Evolutionary conservation across 2,329 filamentous ascomycete species (phyloP).

Genomic region (Colletotrichum chrysophilum): DNA sequence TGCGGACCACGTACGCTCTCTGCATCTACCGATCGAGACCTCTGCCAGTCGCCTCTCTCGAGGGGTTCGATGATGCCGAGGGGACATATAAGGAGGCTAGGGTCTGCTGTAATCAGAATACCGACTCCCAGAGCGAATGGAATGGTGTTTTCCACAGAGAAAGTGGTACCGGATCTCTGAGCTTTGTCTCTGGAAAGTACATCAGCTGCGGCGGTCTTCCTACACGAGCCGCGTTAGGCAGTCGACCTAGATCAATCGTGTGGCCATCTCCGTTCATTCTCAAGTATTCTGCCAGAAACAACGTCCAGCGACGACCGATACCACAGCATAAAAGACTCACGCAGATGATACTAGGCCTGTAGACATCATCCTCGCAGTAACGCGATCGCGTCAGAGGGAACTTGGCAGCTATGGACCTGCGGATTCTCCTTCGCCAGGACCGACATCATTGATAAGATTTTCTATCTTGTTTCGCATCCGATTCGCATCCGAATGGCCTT

Average conservation of each 20-base stretch:
- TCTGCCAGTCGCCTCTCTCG: background rate
- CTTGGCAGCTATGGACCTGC: background rate
- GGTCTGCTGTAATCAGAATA: background rate
- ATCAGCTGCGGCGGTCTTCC: background rate
- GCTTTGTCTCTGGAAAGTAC: background rate
- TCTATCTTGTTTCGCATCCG: rapidly evolving
- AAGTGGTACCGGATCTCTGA: background rate
- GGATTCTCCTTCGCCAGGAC: background rate
- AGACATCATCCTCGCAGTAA: rapidly evolving
- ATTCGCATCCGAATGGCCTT: rapidly evolving
- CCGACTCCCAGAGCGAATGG: background rate
- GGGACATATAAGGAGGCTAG: background rate
- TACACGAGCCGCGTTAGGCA: background rate
- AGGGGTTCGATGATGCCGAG: background rate
- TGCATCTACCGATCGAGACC: background rate
- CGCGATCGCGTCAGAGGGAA: background rate
- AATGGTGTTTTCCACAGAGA: too few species aligned
- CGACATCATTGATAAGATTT: background rate
- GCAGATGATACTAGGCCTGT: rapidly evolving
- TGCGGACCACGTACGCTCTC: background rate
- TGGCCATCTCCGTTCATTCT: background rate
- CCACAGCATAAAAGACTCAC: rapidly evolving
- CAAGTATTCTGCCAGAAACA: background rate
- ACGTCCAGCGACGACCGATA: background rate
- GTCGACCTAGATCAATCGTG: background rate